Base-by-base conservation (phyloP, 164 flowering plant species). In the Dillenia turbinata region DNA sequence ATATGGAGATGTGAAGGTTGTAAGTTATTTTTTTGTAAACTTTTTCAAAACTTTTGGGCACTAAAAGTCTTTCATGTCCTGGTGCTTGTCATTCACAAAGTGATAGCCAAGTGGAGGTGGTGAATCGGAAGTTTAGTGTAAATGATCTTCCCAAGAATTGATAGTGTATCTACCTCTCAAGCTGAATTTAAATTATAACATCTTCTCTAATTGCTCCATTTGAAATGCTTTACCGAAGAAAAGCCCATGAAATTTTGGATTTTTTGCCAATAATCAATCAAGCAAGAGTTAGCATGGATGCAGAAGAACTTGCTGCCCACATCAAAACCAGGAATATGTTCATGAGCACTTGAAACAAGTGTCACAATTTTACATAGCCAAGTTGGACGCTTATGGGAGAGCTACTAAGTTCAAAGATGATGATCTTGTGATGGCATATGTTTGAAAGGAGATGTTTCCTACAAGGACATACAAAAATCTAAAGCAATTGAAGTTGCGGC, bases 401-500 rank as follows among this genome's bases (percentile, higher is more conserved):
- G 19, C 2, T 12, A 10, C 5, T 2, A 44, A 60, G 49, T 60
- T 60, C 33, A 44, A 60, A 33, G 63, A 47, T 4, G 54, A 44
- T 12, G 53, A 49, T 49, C 46, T 60, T 12, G 54, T 60, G 9
- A 60, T 60, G 63, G 63, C 49, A 16, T 24, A 60, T 47, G 14
- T 45, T 5, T 9, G 51, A n/a, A 59, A 46, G 40, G 44, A 57
- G 43, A 57, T 0, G 46, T 1, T 26, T 2, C 40, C 40, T 26
- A 26, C 40, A 26, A 26, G 4, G 40, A 26, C 40, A 26, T 1
- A 26, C 40, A 26, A 26, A 26, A 26, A 2, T 2, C 40, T 26
- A 26, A 26, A 19, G 5, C 40, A 5, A 26, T 2, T 26, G 40
- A 2, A 26, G 3, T 26, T 26, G 3, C 2, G 40, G 40, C 40